phyloP scores from a whole-genome alignment of 805 yeast species.

The Candida orba region DNA sequence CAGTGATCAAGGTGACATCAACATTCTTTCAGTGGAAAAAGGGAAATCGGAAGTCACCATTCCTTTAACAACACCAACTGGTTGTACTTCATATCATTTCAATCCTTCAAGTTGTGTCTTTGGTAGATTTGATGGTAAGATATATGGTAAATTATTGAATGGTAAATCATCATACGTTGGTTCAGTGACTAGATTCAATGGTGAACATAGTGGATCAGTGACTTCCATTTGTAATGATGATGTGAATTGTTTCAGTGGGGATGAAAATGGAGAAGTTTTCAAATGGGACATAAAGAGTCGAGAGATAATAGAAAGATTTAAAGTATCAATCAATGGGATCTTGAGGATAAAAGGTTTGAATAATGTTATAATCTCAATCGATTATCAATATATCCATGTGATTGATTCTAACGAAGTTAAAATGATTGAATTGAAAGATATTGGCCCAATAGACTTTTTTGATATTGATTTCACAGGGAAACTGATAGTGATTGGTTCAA shows the following conservation, averaged over 20 bases:
- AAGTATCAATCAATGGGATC: constrained; percentile 5
- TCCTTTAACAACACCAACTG: constrained; percentile 16
- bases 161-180: constrained; percentile 13
- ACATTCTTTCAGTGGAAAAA: constrained; percentile 11
- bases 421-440: constrained; percentile 4
- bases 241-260: constrained; percentile 18
- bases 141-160: constrained; percentile 12
- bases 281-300: constrained; percentile 15
- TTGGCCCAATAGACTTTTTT: constrained; percentile 7
- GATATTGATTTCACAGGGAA: constrained; percentile 21
- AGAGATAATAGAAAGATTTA: constrained; percentile 2
- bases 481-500: constrained; percentile 9
- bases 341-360: constrained; percentile 9
- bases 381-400: constrained; percentile 3
- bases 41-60: constrained; percentile 11
- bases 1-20: constrained; percentile 15
- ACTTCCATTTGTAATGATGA: constrained; percentile 14
- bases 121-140: constrained; percentile 17
- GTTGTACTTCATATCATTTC: constrained; percentile 12
- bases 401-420: constrained; percentile 2
- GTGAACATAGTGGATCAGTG: constrained; percentile 9
- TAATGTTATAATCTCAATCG: constrained; percentile 7
- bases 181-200: constrained; percentile 5
- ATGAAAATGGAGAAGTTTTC: constrained; percentile 12
- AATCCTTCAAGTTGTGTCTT: constrained; percentile 11